Evolutionary conservation across 768 basidiomycete genomes (phyloP), one percentile per base, ranked within the genome.

Genomic region (Sarcodon sp.): DNA sequence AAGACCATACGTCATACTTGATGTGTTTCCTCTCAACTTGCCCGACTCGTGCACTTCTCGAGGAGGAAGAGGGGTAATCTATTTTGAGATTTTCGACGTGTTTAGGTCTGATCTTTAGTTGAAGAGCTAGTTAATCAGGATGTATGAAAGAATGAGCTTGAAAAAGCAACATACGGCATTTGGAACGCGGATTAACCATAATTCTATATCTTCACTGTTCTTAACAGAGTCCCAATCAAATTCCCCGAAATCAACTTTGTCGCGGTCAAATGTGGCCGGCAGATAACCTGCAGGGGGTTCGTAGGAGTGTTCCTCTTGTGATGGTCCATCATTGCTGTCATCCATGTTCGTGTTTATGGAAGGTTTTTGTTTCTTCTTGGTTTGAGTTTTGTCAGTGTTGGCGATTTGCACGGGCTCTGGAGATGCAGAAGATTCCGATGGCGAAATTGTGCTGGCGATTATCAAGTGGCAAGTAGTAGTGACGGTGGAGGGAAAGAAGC

Each of bases 121-220:
- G 27, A 16, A 32, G 16, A 43, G 32, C 1, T 48, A n/a, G 12
- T 38, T 16, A 11, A 35, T 8, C 33, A 15, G 18, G n/a, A 6
- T 7, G 18, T 27, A 11, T 10, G 16, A 36, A 9, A 5, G 38
- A 39, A 39, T 5, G 38, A 10, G 16, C 44, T 34, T 45, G 18
- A 34, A 15, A 39, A 18, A n/a, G 27, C 16, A 11, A 66, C 81
- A 50, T 57, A 87, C 85, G 35, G 70, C 70, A 10, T 80, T 76
- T 18, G 85, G 85, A 12, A 78, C 73, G 9, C 85, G 74, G 34
- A 87, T 71, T 10, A 86, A 63, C 76, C 83, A 87, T 7, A 88
- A 54, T 54, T 88, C 84, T 8, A 76, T 55, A 50, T 86, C 74
- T 0, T 66, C 60, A 27, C 80, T 70, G 2, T 69, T 56, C 9